Evolutionary conservation across 306 rosid genomes (phyloP).

Genomic region (Gillenia trifoliata): DNA sequence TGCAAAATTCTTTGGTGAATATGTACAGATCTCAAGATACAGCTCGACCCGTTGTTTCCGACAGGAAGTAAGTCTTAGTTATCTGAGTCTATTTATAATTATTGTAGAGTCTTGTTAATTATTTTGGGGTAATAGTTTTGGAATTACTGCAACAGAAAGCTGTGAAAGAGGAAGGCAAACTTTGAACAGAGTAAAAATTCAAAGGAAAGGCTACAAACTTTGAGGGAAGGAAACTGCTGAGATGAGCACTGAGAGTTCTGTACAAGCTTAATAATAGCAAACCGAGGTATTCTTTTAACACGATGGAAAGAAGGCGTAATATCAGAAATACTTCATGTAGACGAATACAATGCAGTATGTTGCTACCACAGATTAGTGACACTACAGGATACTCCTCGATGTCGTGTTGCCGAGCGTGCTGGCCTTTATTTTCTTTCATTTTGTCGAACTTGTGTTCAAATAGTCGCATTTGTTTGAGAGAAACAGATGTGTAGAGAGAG

Average conservation of each 20-base stretch:
- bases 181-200: slow-evolving; percentile 83
- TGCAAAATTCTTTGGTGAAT: slow-evolving; percentile 75
- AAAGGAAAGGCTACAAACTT: slow-evolving; percentile 60
- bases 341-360: neutral
- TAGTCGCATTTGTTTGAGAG: neutral
- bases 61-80: slow-evolving; percentile 59
- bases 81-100: neutral
- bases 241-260: slow-evolving; percentile 26
- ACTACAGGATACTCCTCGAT: neutral
- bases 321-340: neutral
- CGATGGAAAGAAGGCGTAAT: neutral
- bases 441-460: neutral
- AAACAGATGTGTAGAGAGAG: no score
- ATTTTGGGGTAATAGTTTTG: neutral
- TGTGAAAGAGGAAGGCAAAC: slow-evolving; percentile 87
- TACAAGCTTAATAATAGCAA: neutral
- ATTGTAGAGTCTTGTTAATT: neutral
- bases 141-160: slow-evolving; percentile 57
- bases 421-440: neutral
- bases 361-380: neutral
- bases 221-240: slow-evolving; percentile 65
- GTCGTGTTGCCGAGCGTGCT: neutral
- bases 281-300: neutral
- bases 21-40: slow-evolving; percentile 86
- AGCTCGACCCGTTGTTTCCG: slow-evolving; percentile 91